Base-by-base conservation (phyloP, 371 early-diverging fungal genomes). In the Zopfochytrium polystomum region DNA sequence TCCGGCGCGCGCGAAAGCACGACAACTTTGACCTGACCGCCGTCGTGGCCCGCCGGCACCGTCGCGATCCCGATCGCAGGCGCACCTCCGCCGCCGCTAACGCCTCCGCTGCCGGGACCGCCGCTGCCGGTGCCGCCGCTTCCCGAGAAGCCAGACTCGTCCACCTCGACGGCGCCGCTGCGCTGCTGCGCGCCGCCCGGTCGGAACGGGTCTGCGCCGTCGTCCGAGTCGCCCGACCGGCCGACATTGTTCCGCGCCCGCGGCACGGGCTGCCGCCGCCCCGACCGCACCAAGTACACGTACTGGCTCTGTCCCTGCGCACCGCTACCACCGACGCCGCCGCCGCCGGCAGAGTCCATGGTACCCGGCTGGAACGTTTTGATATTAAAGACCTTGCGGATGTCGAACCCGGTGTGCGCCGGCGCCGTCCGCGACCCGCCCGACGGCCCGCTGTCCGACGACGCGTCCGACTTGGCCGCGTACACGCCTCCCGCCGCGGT, bases 361-460 rank as follows among this genome's bases (percentile, higher is more conserved):
- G n/a, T n/a, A n/a, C n/a, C n/a, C n/a, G n/a, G n/a, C 38, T 18
- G 38, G 7, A 18, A 38, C 38, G 44, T 22, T 18, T 4, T 5
- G 56, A 55, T 55, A 27, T 42, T 55, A 23, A 55, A 42, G 30
- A 55, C 38, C 34, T 55, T 55, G 18, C 44, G 38, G 42, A 55
- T 55, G 56, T 55, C 29, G 45, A 55, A 55, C 6, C 18, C 27
- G 20, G 20, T 26, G 7, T 3, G 7, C 4, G 34, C 34, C 5
- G 11, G 11, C 29, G 27, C 11, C 9, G 11, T 9, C 32, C 52
- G 29, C 29, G 18, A 15, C 52, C 52, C 4, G 30, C 52, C 26
- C 15, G 9, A 9, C 25, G 5, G 31, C 25, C 31, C 11, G 15
- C 55, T 20, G 34, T 3, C 18, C 38, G 38, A 13, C 15, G 34